Base-by-base conservation (phyloP, 1,139 yeast species). In the Pichia terricola region DNA sequence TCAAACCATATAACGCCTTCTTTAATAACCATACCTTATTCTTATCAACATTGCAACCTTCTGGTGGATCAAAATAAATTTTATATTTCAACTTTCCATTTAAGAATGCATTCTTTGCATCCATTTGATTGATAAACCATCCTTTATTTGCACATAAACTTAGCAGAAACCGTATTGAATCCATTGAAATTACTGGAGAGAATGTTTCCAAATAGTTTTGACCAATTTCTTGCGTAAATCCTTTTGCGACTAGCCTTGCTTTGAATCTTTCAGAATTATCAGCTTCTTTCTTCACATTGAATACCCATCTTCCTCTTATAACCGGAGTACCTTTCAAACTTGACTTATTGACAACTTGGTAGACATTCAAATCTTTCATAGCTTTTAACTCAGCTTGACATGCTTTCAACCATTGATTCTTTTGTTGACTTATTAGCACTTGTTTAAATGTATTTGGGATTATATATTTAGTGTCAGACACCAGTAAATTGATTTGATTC, bases 21-120 rank as follows among this genome's bases (percentile, higher is more conserved):
- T 45, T 44, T 22, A 48, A n/a, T 34, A 40, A 38, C 44, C 44
- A 48, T 3, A 41, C 30, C 7, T 35, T n/a, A 28, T 33, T 28
- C 8, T 39, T 11, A 8, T n/a, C 10, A 25, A 8, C 22, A n/a
- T 16, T 27, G 16, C 30, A 35, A 3, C 42, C 40, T 7, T 32
- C 22, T 11, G 45, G 42, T 26, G 39, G 42, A 28, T 40, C 10
- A 8, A 35, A 30, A 16, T 39, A 48, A 2, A 42, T 35, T 27
- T 28, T 26, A 33, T 43, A 36, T 28, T 49, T 44, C 25, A 49
- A 36, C 4, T 42, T 35, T 7, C 50, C 48, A 38, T 46, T 44
- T 3, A 46, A 27, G 31, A 49, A 48, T n/a, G 48, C 45, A 36
- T 35, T 47, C 25, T 44, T 44, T 3, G 46, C 45, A 40, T 49